Base-by-base conservation (phyloP, 441 rosid species). In the Pelargonium cotyledonis region DNA sequence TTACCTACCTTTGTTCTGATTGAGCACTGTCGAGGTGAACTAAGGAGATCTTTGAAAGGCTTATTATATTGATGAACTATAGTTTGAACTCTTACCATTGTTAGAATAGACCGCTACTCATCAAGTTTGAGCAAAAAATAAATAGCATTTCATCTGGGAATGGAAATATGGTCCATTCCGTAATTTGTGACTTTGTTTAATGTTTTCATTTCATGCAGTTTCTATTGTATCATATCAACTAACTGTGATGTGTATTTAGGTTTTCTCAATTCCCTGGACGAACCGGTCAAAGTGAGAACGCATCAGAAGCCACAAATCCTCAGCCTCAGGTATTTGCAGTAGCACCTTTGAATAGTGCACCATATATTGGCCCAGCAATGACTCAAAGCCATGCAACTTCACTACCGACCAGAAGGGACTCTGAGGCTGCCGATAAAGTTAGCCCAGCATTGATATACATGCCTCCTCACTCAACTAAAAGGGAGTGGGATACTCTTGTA, bases 261-360 rank as follows among this genome's bases (percentile, higher is more conserved):
- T 63, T 85, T 49, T 65, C 69, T 0, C 14, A 49, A 4, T 49
- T 49, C 57, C n/a, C 57, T 49, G 57, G 16, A 49, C 14, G 15
- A 49, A 12, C 16, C 2, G 57, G 57, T 49, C 57, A 49, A 49
- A 49, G 57, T 68, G 75, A 77, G 15, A 23, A 51, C 51, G 46
- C 62, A 3, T 60, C 75, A 8, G 71, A 72, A 43, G 51, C 70
- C n/a, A 14, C 66, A 49, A 60, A 75, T 64, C 76, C 75, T 5
- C 67, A 76, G 60, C 71, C 60, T 43, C 79, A 64, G 12, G 75
- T 80, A 23, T 81, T 86, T 18, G 75, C 68, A 7, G 88, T 83
- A 53, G 76, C 77, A 62, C 93, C 90, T 68, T 76, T 88, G 70
- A 83, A 81, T 70, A 83, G 85, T 35, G 44, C 79, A 61, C 87